Percentiles rank a stretch among this genome's conserved stretches.
Evolutionary conservation across 2,329 filamentous ascomycete genomes (phyloP).

Genomic region (Pseudogymnoascus sp.): DNA sequence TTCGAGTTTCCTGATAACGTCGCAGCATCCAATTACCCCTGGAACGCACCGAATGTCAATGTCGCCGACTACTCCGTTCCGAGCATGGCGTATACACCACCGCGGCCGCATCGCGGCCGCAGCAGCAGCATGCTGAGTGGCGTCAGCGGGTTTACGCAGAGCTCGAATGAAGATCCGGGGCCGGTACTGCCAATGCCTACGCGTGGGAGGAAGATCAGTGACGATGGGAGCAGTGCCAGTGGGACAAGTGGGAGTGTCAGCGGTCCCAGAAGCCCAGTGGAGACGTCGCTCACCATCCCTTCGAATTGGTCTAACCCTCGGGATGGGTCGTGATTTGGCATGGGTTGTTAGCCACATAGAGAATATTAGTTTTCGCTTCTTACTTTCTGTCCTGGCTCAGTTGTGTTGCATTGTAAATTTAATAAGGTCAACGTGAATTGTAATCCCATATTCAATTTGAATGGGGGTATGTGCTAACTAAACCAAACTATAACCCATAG

Average conservation of each 20-base stretch:
- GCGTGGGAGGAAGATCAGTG: slow-evolving; percentile 29
- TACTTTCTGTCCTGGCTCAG: background rate
- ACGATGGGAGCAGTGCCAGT: slow-evolving; percentile 30
- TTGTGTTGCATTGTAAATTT: background rate
- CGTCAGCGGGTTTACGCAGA: slow-evolving; percentile 60
- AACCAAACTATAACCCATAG: background rate
- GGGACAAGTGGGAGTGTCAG: slow-evolving; percentile 36
- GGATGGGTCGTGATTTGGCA: background rate
- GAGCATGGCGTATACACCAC: slow-evolving; percentile 10
- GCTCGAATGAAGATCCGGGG: slow-evolving; percentile 42
- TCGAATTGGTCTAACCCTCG: slow-evolving; percentile 1
- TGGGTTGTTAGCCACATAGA: background rate
- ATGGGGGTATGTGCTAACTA: background rate
- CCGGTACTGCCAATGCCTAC: slow-evolving; percentile 14
- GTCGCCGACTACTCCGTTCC: slow-evolving; percentile 14
- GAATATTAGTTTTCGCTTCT: background rate
- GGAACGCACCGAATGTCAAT: slow-evolving; percentile 11
- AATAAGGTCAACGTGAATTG: background rate
- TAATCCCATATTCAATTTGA: background rate
- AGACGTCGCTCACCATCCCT: background rate
- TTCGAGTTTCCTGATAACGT: slow-evolving; percentile 10
- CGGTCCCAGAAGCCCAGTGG: slow-evolving; percentile 45
- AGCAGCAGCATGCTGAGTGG: slow-evolving; percentile 63
- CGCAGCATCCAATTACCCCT: slow-evolving; percentile 13
- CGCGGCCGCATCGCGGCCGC: slow-evolving; percentile 40